Conservation (phyloP, 345 rosid genomes). For the Odontarrhena argentea region DNA sequence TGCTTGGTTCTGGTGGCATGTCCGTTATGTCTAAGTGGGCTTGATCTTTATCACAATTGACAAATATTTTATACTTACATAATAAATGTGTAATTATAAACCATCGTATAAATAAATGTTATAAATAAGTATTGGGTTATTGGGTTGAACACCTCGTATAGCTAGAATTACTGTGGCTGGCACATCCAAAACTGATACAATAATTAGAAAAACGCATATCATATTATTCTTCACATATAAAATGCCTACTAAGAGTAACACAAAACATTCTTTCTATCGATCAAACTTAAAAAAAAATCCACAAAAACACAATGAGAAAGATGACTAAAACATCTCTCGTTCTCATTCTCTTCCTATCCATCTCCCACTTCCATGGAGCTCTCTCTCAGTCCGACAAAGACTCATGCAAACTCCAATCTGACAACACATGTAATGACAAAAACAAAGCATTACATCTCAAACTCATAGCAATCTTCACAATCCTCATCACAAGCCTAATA, state of each 20-base stretch:
- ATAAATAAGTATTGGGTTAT: too few species aligned
- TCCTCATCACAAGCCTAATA: slow-evolving; percentile 51
- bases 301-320: neutral
- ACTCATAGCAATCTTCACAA: slow-evolving; percentile 47
- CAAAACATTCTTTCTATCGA: too few species aligned
- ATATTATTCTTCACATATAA: too few species aligned
- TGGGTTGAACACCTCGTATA: too few species aligned
- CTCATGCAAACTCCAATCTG: slow-evolving; percentile 24
- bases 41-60: slow-evolving; percentile 4
- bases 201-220: too few species aligned
- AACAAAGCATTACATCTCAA: slow-evolving; percentile 41
- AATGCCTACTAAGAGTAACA: too few species aligned
- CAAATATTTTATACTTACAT: too few species aligned
- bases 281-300: neutral
- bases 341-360: slow-evolving; percentile 26
- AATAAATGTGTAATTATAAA: too few species aligned
- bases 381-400: slow-evolving; percentile 27
- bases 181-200: too few species aligned
- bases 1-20: slow-evolving; percentile 64
- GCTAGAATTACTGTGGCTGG: too few species aligned
- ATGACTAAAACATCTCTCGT: slow-evolving; percentile 12
- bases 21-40: slow-evolving; percentile 68
- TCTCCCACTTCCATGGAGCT: slow-evolving; percentile 29
- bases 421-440: slow-evolving; percentile 43
- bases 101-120: too few species aligned